phyloP scores from a whole-genome alignment of 495 filamentous ascomycete genomes.

The Penicillium desertorum region DNA sequence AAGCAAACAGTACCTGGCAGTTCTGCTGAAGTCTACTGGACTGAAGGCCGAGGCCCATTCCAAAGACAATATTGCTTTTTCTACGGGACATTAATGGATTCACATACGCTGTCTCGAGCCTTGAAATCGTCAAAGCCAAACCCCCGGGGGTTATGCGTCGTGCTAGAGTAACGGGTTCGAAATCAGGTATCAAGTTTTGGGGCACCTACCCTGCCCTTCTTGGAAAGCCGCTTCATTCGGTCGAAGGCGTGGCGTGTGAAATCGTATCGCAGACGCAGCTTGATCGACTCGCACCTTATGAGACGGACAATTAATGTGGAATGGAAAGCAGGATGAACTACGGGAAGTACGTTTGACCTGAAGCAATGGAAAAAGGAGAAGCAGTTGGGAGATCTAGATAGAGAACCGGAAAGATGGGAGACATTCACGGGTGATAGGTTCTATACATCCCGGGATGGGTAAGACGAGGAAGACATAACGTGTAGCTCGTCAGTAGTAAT shows the following conservation, averaged over 20 bases:
- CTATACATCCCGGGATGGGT: no score
- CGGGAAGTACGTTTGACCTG: conserved; percentile 14
- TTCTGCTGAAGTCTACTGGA: neutral
- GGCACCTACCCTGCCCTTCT: conserved; percentile 17
- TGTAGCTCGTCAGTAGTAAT: no score
- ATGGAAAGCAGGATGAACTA: conserved; percentile 15
- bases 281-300: conserved; percentile 18
- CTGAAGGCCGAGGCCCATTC: conserved; percentile 1
- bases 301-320: conserved; percentile 23
- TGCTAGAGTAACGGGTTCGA: conserved; percentile 17
- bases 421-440: no score
- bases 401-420: neutral
- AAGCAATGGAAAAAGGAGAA: conserved; percentile 18
- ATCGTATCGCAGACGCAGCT: conserved; percentile 10
- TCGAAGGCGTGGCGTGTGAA: conserved; percentile 15
- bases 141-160: conserved; percentile 8
- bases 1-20: neutral
- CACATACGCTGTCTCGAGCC: conserved; percentile 9
- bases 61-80: conserved; percentile 16
- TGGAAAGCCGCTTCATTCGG: conserved; percentile 4
- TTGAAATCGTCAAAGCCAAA: neutral
- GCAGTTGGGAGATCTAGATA: conserved; percentile 7
- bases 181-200: conserved; percentile 17
- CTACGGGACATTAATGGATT: conserved; percentile 19
- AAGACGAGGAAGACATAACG: no score